Conservation (phyloP, 495 filamentous ascomycete species). For the Chaetomidium leptoderma region DNA sequence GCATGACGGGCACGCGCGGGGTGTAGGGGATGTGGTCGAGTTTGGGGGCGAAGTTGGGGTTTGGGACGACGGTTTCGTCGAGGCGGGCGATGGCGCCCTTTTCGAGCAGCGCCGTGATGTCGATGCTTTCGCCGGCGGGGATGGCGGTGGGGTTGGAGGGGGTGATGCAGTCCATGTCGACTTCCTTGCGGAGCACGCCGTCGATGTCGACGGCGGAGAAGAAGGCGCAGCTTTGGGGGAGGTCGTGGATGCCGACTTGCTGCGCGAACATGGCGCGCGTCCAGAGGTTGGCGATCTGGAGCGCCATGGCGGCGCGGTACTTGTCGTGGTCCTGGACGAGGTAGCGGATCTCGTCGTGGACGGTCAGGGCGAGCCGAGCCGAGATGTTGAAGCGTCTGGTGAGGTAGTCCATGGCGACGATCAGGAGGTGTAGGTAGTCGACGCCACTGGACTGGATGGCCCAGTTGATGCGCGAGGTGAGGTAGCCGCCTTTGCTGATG, state of each 20-base stretch:
- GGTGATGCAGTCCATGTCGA: conserved; percentile 94
- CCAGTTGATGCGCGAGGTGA: conserved; percentile 98
- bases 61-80: conserved; percentile 57
- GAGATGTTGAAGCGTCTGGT: conserved; percentile 78
- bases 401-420: conserved; percentile 92
- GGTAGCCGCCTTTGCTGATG: conserved; percentile 84
- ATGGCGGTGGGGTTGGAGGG: conserved; percentile 78
- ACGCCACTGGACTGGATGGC: conserved; percentile 96
- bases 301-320: conserved; percentile 82
- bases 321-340: conserved; percentile 80
- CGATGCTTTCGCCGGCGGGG: conserved; percentile 77
- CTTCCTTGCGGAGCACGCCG: conserved; percentile 88
- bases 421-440: conserved; percentile 93
- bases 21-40: conserved; percentile 61
- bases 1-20: conserved; percentile 75
- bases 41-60: conserved; percentile 39
- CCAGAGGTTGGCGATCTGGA: conserved; percentile 94
- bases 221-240: conserved; percentile 89
- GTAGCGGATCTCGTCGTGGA: conserved; percentile 97
- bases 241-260: conserved; percentile 91
- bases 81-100: conserved; percentile 59
- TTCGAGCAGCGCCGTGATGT: conserved; percentile 70
- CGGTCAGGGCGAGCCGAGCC: conserved; percentile 84
- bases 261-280: conserved; percentile 95
- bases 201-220: conserved; percentile 96